A percentile compares a stretch with the other conserved stretches of the same genome.
Conservation (phyloP, 2,329 filamentous ascomycete species). For the Beauveria scarabaeidicola region DNA sequence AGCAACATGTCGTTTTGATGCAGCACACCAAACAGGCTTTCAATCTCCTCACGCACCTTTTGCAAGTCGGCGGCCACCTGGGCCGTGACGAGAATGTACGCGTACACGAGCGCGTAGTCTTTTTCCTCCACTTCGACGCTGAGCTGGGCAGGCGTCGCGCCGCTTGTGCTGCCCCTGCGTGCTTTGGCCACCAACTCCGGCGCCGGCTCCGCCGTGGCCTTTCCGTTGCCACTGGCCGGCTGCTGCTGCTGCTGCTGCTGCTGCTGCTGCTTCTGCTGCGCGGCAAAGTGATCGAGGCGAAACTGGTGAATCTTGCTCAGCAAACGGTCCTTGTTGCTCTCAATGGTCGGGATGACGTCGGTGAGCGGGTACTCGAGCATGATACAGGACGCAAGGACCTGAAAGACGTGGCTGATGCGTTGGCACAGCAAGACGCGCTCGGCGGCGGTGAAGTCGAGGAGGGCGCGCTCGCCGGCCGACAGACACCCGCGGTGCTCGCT, state of each 20-base stretch:
- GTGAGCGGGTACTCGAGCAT: slow-evolving; percentile 92
- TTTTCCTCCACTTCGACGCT: slow-evolving; percentile 41
- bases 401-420: slow-evolving; percentile 79
- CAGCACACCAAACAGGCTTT: slow-evolving; percentile 54
- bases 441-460: slow-evolving; percentile 68
- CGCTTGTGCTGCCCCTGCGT: background rate
- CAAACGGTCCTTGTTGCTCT: slow-evolving; percentile 70
- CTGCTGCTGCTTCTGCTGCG: slow-evolving; percentile 21
- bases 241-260: slow-evolving; percentile 11
- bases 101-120: slow-evolving; percentile 88
- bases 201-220: slow-evolving; percentile 18
- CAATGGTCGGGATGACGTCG: slow-evolving; percentile 77
- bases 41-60: slow-evolving; percentile 52
- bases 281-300: slow-evolving; percentile 54
- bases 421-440: slow-evolving; percentile 77
- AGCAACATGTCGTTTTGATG: slow-evolving; percentile 51
- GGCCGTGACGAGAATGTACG: slow-evolving; percentile 67
- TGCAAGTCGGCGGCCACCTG: slow-evolving; percentile 58
- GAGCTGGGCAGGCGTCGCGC: slow-evolving; percentile 14
- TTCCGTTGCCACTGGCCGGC: background rate
- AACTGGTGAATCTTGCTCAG: slow-evolving; percentile 85
- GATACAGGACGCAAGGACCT: slow-evolving; percentile 83
- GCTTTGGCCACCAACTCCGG: background rate
- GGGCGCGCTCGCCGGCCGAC: slow-evolving; percentile 70
- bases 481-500: slow-evolving; percentile 71